These are phyloP conservation scores for Atkinsonella hypoxylon DNA, from an alignment of 2,329 filamentous ascomycete genomes.

Conservation along the genomic window DNA sequence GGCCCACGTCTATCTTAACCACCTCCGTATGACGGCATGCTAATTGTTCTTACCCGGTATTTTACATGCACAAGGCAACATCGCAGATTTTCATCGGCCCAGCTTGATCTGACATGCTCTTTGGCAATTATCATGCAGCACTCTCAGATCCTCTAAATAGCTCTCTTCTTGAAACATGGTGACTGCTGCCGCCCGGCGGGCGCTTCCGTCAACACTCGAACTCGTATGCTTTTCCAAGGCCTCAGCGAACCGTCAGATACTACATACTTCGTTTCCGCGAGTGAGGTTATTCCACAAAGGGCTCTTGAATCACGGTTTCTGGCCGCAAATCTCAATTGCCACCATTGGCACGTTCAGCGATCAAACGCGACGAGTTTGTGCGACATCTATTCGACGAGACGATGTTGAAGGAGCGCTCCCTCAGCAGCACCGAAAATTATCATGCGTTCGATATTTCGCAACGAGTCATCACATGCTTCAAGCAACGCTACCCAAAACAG, in stretches of 20 bases:
- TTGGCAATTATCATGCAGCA: slow-evolving; percentile 18
- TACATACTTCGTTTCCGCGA: slow-evolving; percentile 10
- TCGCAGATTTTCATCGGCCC: neutral
- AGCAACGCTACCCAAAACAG: slow-evolving; percentile 16
- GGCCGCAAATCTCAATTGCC: neutral
- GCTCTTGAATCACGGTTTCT: neutral
- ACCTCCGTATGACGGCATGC: slow-evolving; percentile 3
- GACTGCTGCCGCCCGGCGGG: slow-evolving; percentile 36
- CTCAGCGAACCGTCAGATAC: slow-evolving; percentile 10
- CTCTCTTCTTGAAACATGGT: slow-evolving; percentile 28
- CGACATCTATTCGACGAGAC: neutral
- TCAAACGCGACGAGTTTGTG: neutral
- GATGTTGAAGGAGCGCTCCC: neutral
- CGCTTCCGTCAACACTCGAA: slow-evolving; percentile 34
- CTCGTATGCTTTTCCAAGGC: slow-evolving; percentile 17
- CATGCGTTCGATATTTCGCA: slow-evolving; percentile 19
- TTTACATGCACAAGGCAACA: neutral
- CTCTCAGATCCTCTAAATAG: slow-evolving; percentile 10
- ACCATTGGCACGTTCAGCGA: neutral
- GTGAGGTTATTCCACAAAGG: neutral
- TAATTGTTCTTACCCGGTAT: neutral
- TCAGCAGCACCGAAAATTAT: neutral
- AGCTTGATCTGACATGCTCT: neutral
- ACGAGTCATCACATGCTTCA: slow-evolving; percentile 12
- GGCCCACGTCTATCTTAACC: neutral